Conservation (phyloP, 75 land plant genomes). For the Gnetum montanum region DNA sequence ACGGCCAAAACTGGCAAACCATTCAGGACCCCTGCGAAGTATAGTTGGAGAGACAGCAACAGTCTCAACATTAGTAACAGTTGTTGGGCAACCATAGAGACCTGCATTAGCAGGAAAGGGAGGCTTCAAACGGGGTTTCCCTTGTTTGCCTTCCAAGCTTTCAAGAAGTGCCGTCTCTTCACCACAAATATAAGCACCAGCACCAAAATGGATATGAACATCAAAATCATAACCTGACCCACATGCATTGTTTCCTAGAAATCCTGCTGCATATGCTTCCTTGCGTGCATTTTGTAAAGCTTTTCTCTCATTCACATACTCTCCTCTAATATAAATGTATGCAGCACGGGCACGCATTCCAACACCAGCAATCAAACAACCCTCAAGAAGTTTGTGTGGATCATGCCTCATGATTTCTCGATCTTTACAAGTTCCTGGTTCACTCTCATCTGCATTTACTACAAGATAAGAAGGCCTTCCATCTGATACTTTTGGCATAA, state of each 20-base stretch:
- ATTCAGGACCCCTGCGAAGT: conserved; percentile 88
- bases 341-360: conserved; percentile 90
- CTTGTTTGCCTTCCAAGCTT: conserved; percentile 91
- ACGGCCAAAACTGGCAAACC: conserved; percentile 95
- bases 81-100: conserved; percentile 88
- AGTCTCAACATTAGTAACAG: conserved; percentile 95
- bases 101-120: conserved; percentile 96
- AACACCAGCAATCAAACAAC: conserved; percentile 93
- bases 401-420: conserved; percentile 94
- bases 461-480: conserved; percentile 91
- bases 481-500: conserved; percentile 94
- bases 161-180: conserved; percentile 91
- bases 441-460: conserved; percentile 97
- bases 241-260: conserved; percentile 89
- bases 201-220: conserved; percentile 84
- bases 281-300: conserved; percentile 61
- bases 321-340: conserved; percentile 92
- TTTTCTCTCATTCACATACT: conserved; percentile 81
- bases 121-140: conserved; percentile 94
- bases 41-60: conserved; percentile 94
- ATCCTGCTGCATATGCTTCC: conserved; percentile 86
- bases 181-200: conserved; percentile 97
- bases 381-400: conserved; percentile 90
- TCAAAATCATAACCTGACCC: conserved; percentile 94
- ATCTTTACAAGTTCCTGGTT: conserved; percentile 95